phyloP scores from a whole-genome alignment of 768 basidiomycete species.

The Pulveroboletus sp. region DNA sequence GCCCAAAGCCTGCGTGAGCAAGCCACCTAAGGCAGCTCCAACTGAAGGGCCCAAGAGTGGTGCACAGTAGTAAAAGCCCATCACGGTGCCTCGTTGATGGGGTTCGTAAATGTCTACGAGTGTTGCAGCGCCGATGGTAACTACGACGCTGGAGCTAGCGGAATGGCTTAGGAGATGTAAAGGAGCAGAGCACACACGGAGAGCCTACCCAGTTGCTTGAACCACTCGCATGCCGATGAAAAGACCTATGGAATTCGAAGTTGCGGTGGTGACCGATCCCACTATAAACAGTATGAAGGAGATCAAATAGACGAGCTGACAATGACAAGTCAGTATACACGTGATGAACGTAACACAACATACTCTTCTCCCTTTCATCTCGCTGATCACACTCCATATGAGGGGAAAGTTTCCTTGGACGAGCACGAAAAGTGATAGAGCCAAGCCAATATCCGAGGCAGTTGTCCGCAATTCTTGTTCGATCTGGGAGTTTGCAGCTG shows the following conservation, averaged over 20 bases:
- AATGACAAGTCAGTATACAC: too few species aligned
- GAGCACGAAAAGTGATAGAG: slow-evolving; percentile 56
- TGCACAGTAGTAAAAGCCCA: slow-evolving; percentile 79
- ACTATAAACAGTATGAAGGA: slow-evolving; percentile 50
- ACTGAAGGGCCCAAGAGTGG: slow-evolving; percentile 70
- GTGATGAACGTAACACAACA: slow-evolving; percentile 1
- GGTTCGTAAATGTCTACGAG: slow-evolving; percentile 79
- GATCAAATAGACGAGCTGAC: slow-evolving; percentile 50
- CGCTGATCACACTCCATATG: slow-evolving; percentile 29
- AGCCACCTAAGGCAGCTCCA: too few species aligned
- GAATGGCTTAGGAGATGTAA: not conserved
- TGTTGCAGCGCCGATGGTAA: slow-evolving; percentile 66
- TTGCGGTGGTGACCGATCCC: slow-evolving; percentile 55
- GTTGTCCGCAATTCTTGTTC: slow-evolving; percentile 58
- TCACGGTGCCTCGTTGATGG: slow-evolving; percentile 66
- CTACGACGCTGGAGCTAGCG: slow-evolving; percentile 56
- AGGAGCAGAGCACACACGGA: not conserved
- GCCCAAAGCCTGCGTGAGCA: too few species aligned
- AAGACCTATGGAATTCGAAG: slow-evolving; percentile 49
- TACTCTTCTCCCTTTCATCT: slow-evolving; percentile 73
- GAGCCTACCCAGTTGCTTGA: slow-evolving; percentile 57
- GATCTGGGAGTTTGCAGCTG: slow-evolving; percentile 70
- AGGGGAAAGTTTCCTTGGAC: slow-evolving; percentile 53
- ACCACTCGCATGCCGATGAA: slow-evolving; percentile 66
- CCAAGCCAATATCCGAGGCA: slow-evolving; percentile 58